Conservation (phyloP, 805 yeast species). For the Suhomyces sp. region DNA sequence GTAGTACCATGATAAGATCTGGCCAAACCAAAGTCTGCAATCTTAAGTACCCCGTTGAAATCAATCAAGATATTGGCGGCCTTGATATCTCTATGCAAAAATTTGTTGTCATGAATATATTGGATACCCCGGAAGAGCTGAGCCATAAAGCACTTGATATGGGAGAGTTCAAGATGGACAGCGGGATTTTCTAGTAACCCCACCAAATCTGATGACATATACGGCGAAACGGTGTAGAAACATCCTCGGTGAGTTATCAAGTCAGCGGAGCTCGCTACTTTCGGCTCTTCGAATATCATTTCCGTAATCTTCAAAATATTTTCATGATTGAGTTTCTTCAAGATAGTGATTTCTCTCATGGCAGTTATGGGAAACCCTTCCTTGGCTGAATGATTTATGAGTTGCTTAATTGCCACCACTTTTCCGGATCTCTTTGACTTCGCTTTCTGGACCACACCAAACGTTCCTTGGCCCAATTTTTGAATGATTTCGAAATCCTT, state of each 20-base stretch:
- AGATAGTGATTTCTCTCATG: constrained; percentile 81
- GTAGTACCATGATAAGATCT: constrained; percentile 63
- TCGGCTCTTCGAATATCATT: constrained; percentile 55
- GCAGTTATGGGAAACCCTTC: constrained; percentile 94
- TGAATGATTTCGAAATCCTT: constrained; percentile 32
- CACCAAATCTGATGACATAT: constrained; percentile 88
- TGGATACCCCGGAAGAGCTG: constrained; percentile 81
- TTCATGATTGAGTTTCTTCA: constrained; percentile 65
- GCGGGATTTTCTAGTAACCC: constrained; percentile 83
- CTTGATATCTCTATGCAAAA: constrained; percentile 86
- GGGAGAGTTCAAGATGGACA: constrained; percentile 57
- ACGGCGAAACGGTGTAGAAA: constrained; percentile 88
- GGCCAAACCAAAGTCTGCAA: constrained; percentile 96
- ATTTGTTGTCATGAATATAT: constrained; percentile 65
- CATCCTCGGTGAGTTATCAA: constrained; percentile 38
- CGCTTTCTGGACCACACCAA: constrained; percentile 82
- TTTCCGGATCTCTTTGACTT: constrained; percentile 49
- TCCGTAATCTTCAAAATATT: constrained; percentile 79
- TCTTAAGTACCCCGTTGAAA: constrained; percentile 71
- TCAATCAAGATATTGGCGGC: constrained; percentile 92
- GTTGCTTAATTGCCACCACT: constrained; percentile 83
- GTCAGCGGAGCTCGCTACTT: constrained; percentile 33
- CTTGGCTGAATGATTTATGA: constrained; percentile 72
- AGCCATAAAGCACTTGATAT: constrained; percentile 77
- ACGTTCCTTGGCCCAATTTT: constrained; percentile 46